Base-by-base conservation (phyloP, 345 rosid species). In the Aethionema arabicum region DNA sequence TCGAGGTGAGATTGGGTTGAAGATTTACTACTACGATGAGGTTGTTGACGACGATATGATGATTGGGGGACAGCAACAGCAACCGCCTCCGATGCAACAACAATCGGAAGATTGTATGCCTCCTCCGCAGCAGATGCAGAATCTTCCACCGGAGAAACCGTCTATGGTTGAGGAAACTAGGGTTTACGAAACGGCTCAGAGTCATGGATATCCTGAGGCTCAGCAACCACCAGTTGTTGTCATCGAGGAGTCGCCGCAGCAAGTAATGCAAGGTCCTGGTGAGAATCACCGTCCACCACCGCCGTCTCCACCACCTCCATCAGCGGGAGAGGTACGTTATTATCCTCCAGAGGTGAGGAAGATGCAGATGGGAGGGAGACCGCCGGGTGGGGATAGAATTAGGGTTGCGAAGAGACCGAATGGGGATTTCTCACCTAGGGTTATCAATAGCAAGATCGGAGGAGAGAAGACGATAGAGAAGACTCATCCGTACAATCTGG, bases 1-100 rank as follows among this genome's bases (percentile, higher is more conserved):
- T 59, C 74, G 85, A 40, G 98, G 98, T 6, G 95, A 87, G 80
- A 81, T 92, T 64, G 96, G 96, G 8, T 69, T 92, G 3, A 80
- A 72, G 66, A 82, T 89, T 69, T 92, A 77, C 69, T 85, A 89
- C 46, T 89, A 77, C 65, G 98, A 92, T 59, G 95, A 88, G 66
- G 2, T 77, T 5, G 58, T 61, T 0, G 80, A 76, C 35, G 95
- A 86, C 0, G 82, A 77, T 11, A 38, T 73, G 58, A 35, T 63
- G 16, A 11, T 4, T 9, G 65, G 38, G 32, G 58, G 74, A 0
- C 69, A 59, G 12, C 68, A 39, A 39, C 15, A 71, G 0, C 78
- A 69, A 0, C 74, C 46, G 3, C 76, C 66, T 36, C 61, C 74
- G 39, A 40, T n/a, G 11, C 65, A 11, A 42, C 69, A 57, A 4